Evolutionary conservation across 2,329 filamentous ascomycete species (phyloP).

Genomic region (Verticillium albo-atrum): DNA sequence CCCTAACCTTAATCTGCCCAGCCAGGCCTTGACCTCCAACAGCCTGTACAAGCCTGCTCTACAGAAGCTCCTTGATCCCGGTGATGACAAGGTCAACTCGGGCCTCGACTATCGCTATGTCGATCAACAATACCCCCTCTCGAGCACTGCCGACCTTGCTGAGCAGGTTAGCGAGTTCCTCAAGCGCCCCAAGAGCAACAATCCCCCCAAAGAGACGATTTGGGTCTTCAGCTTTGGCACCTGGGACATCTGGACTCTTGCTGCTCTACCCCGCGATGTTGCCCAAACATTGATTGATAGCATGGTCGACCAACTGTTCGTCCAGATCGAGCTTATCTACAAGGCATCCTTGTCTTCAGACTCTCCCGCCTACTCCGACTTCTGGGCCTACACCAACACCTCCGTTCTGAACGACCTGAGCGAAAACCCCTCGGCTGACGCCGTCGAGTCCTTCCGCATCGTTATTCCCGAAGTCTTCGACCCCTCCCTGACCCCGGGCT

Average conservation of each 20-base stretch:
- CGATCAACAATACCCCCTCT: slow-evolving; percentile 35
- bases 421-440: slow-evolving; percentile 6
- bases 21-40: slow-evolving; percentile 48
- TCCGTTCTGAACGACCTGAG: slow-evolving; percentile 14
- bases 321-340: slow-evolving; percentile 43
- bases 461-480: slow-evolving; percentile 49
- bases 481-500: slow-evolving; percentile 49
- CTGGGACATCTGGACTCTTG: slow-evolving; percentile 51
- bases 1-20: slow-evolving; percentile 38
- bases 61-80: slow-evolving; percentile 24
- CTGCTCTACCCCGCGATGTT: slow-evolving; percentile 36
- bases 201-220: slow-evolving; percentile 39
- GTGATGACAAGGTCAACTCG: slow-evolving; percentile 23
- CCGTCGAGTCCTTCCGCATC: slow-evolving; percentile 41
- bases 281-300: slow-evolving; percentile 31
- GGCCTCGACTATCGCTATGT: slow-evolving; percentile 40
- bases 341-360: slow-evolving; percentile 32
- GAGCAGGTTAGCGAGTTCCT: slow-evolving; percentile 43
- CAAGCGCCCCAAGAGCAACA: slow-evolving; percentile 24
- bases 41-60: slow-evolving; percentile 45
- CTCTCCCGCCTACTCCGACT: slow-evolving; percentile 42
- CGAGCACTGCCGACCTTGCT: slow-evolving; percentile 34
- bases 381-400: slow-evolving; percentile 24
- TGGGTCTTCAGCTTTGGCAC: slow-evolving; percentile 50
- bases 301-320: slow-evolving; percentile 34